A percentile compares a stretch with the other conserved stretches of the same genome.
phyloP scores from a whole-genome alignment of 2,329 filamentous ascomycete genomes.

The Penicillium sp. region DNA sequence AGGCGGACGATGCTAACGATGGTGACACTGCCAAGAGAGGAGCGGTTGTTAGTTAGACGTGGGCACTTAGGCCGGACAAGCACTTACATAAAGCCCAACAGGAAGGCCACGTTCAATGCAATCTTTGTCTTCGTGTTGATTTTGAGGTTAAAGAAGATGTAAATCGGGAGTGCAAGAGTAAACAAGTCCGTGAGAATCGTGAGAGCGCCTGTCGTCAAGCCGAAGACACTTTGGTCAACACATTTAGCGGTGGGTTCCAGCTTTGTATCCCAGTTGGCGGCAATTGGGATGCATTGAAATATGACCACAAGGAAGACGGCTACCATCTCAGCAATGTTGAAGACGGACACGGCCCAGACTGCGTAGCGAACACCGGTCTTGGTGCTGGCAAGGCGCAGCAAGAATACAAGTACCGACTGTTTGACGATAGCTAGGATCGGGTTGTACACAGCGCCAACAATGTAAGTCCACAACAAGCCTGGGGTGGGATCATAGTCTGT shows the following conservation, averaged over 20 bases:
- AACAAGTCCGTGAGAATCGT: slow-evolving; percentile 1
- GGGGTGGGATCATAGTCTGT: neutral
- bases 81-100: neutral
- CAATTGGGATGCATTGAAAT: neutral
- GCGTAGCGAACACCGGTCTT: neutral
- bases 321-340: slow-evolving; percentile 2
- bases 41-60: neutral
- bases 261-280: neutral
- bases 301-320: neutral
- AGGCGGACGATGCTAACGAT: slow-evolving; percentile 4
- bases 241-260: neutral
- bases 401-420: neutral
- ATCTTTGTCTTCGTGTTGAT: neutral
- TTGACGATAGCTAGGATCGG: neutral
- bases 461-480: neutral
- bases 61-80: neutral
- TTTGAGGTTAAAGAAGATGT: neutral
- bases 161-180: neutral
- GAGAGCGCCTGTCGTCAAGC: neutral
- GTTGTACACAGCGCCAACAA: neutral
- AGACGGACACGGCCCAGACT: neutral
- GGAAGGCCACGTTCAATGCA: neutral
- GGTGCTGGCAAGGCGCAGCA: neutral
- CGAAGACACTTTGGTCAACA: neutral
- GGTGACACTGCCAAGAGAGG: neutral